Base-by-base conservation (phyloP, 2,329 filamentous ascomycete species). In the Calonectria pteridis region DNA sequence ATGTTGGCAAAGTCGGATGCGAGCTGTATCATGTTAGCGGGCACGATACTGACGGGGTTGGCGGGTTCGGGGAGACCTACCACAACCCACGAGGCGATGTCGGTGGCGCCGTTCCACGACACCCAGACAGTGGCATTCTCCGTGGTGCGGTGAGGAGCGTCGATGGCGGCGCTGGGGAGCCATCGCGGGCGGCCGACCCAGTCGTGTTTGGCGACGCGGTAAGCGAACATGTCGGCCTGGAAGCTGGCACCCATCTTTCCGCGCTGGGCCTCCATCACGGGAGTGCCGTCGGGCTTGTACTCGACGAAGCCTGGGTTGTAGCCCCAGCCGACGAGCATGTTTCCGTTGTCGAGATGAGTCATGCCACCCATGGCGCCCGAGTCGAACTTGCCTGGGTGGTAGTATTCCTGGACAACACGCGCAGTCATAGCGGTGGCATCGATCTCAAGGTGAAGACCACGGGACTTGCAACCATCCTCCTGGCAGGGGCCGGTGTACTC, bases 91-190 rank as follows among this genome's bases (percentile, higher is more conserved):
- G 71, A 72, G 26, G 71, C 74, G 35, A 83, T 72, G 31, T 82
- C 81, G 0, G 81, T 83, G 11, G 81, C 81, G 20, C 81, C 81
- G 73, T 83, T 83, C 81, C 81, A 83, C 28, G 81, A 82, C 23
- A 83, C 70, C 58, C 77, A 82, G 13, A 82, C 72, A 4, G 76
- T 80, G 6, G 79, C 79, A 53, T 80, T 75, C 67, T 74, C 51
- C 6, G 79, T 79, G 37, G 75, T 81, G 29, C 75, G 64, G 31
- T 75, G 58, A 16, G 80, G 79, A 1, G 77, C 74, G 33, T 81
- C 77, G n/a, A 81, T 71, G 26, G 78, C 82, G 16, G 77, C 76
- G 55, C 75, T 82, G 7, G 82, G 82, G 2, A 78, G 75, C 82
- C 82, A 83, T 10, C 69, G 67, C 20, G 82, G 82, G 23, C 76